A percentile compares a stretch with the other conserved stretches of the same genome.
phyloP scores from a whole-genome alignment of 306 rosid species.

The Cajanus cajan region DNA sequence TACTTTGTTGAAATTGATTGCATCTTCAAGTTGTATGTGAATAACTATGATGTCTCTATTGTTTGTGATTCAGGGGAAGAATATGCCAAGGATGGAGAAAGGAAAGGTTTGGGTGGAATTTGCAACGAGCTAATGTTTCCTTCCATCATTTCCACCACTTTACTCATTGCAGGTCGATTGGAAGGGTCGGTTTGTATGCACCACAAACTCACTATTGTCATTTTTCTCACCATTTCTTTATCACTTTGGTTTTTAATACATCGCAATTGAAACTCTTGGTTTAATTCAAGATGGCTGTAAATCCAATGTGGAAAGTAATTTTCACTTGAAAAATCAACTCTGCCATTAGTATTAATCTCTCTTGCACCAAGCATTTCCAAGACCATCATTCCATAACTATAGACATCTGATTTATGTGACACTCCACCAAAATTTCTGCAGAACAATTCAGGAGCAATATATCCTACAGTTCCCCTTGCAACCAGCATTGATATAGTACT shows the following conservation, averaged over 20 bases:
- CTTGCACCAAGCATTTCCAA: conserved; percentile 35
- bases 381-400: conserved; percentile 40
- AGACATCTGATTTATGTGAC: conserved; percentile 27
- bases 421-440: neutral
- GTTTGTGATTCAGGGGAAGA: neutral
- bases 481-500: conserved; percentile 22
- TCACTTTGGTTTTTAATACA: conserved; percentile 15
- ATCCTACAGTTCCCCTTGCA: conserved; percentile 38
- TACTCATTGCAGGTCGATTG: conserved; percentile 21
- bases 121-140: neutral
- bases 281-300: conserved; percentile 16
- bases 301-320: conserved; percentile 41
- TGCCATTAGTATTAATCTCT: neutral
- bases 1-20: neutral
- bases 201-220: conserved; percentile 30
- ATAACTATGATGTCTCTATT: neutral
- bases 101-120: neutral
- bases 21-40: neutral
- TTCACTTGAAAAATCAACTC: conserved; percentile 12
- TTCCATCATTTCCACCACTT: conserved; percentile 4
- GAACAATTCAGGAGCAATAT: conserved; percentile 21
- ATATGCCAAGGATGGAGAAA: neutral
- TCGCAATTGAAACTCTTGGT: conserved; percentile 15
- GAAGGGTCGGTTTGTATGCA: conserved; percentile 11
- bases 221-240: conserved; percentile 20